Conservation (phyloP, 768 basidiomycete genomes). For the Termitomyces sp. region DNA sequence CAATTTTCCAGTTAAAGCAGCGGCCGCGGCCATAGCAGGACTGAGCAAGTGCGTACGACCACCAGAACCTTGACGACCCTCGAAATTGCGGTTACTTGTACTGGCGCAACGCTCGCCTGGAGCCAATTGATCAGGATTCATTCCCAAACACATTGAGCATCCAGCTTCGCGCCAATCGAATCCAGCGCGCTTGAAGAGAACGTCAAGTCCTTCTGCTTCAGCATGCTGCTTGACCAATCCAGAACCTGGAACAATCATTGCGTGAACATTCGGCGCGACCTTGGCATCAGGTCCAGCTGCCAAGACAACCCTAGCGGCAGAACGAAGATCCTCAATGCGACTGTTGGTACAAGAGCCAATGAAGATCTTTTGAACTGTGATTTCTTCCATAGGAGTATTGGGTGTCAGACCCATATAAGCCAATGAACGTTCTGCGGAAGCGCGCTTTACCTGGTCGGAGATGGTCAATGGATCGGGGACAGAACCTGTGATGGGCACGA, state of each 20-base stretch:
- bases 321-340: conserved; percentile 88
- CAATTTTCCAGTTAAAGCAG: conserved; percentile 80
- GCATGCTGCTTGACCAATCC: conserved; percentile 89
- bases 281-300: conserved; percentile 70
- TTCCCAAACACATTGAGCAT: conserved; percentile 94
- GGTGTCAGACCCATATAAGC: conserved; percentile 84
- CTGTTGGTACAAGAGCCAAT: conserved; percentile 95
- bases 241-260: conserved; percentile 92
- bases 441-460: conserved; percentile 56
- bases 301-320: conserved; percentile 73
- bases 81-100: conserved; percentile 91
- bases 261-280: conserved; percentile 68
- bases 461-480: conserved; percentile 75
- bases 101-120: conserved; percentile 85
- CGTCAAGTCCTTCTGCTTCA: conserved; percentile 83
- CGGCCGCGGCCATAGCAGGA: conserved; percentile 91
- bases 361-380: conserved; percentile 85
- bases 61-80: conserved; percentile 84
- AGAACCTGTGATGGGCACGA: conserved; percentile 72
- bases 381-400: conserved; percentile 73
- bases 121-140: conserved; percentile 89
- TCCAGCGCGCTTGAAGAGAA: conserved; percentile 82
- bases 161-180: conserved; percentile 96
- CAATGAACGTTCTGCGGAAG: conserved; percentile 70
- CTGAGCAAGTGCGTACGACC: conserved; percentile 86